Conservation (phyloP, 306 rosid species). For the Alnus glutinosa region DNA sequence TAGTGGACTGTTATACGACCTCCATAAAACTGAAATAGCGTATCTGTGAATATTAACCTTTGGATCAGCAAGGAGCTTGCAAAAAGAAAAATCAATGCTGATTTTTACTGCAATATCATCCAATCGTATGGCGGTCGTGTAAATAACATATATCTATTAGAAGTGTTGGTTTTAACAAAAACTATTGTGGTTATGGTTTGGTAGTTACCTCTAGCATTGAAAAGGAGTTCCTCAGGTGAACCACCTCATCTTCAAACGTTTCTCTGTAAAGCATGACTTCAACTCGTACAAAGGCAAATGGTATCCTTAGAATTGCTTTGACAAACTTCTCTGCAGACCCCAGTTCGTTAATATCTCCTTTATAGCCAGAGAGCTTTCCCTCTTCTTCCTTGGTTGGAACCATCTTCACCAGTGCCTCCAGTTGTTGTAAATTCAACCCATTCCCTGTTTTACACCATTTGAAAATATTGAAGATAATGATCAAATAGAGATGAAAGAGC, state of each 20-base stretch:
- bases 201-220: constrained; percentile 87
- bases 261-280: constrained; percentile 88
- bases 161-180: no score
- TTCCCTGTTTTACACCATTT: constrained; percentile 52
- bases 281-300: constrained; percentile 72
- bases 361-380: constrained; percentile 61
- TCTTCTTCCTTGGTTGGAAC: constrained; percentile 86
- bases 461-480: not conserved
- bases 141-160: no score
- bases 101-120: no score
- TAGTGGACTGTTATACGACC: no score
- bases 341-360: constrained; percentile 75
- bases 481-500: no score
- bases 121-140: no score
- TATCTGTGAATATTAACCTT: no score
- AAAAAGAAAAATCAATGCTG: no score
- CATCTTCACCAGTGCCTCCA: constrained; percentile 93
- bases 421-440: constrained; percentile 70
- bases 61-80: no score
- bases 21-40: no score
- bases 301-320: constrained; percentile 60
- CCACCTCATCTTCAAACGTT: constrained; percentile 91
- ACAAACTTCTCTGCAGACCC: constrained; percentile 90
- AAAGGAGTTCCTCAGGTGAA: constrained; percentile 84
- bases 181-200: not conserved